These are phyloP conservation scores for Herpetospermum pedunculosum DNA, from an alignment of 306 rosid species.

Conservation along the genomic window DNA sequence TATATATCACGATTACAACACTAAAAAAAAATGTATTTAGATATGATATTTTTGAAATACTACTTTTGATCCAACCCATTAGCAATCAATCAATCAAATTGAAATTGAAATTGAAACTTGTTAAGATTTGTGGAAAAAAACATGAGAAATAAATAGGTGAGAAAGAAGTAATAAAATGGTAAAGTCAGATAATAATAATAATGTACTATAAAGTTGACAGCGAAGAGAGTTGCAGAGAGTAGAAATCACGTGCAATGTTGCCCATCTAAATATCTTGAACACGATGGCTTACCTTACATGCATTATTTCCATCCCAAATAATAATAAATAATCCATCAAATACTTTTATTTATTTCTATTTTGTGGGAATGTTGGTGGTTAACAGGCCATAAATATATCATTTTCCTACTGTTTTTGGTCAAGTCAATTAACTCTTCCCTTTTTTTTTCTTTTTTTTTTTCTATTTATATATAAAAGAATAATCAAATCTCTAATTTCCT, in stretches of 20 bases:
- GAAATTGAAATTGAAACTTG: too few species aligned
- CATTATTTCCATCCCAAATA: slow-evolving; percentile 1
- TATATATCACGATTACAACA: too few species aligned
- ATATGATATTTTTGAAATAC: too few species aligned
- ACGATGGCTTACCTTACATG: slow-evolving; percentile 63
- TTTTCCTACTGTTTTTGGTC: slow-evolving; percentile 23
- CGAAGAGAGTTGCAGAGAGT: too few species aligned
- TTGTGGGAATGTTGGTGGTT: slow-evolving; percentile 84
- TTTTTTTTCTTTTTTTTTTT: background rate
- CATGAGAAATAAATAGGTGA: too few species aligned
- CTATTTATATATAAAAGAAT: background rate
- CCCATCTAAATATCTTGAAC: slow-evolving; percentile 36
- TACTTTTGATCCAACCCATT: too few species aligned
- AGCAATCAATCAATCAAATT: too few species aligned
- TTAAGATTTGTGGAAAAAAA: too few species aligned
- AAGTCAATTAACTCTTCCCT: background rate
- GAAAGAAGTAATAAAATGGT: too few species aligned
- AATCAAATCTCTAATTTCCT: background rate
- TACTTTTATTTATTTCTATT: slow-evolving; percentile 13
- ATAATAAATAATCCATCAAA: slow-evolving; percentile 21
- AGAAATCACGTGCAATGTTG: slow-evolving; percentile 49
- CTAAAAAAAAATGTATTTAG: too few species aligned
- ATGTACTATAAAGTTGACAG: too few species aligned
- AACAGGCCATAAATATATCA: slow-evolving; percentile 30
- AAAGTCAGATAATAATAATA: too few species aligned